phyloP scores from a whole-genome alignment of 2,329 filamentous ascomycete species.

The Pseudonectria buxi region DNA sequence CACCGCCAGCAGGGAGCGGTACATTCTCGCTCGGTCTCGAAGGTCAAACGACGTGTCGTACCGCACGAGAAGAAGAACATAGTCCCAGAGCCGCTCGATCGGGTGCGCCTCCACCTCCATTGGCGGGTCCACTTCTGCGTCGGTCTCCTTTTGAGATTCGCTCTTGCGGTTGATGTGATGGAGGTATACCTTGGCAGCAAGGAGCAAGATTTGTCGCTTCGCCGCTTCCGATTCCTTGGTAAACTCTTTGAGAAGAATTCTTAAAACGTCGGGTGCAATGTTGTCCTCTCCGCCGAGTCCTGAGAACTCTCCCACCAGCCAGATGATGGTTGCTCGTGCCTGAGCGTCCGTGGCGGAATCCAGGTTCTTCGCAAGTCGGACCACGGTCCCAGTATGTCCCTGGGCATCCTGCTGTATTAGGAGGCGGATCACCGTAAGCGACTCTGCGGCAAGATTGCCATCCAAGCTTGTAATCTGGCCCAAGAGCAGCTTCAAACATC shows the following conservation, averaged over 20 bases:
- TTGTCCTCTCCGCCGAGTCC: conserved; percentile 75
- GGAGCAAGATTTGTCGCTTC: conserved; percentile 83
- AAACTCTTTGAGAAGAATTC: conserved; percentile 82
- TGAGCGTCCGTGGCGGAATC: conserved; percentile 82
- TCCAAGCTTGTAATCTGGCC: conserved; percentile 85
- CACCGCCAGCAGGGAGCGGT: conserved; percentile 73
- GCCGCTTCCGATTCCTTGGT: conserved; percentile 75
- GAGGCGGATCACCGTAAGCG: conserved; percentile 88
- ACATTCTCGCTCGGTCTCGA: conserved; percentile 82
- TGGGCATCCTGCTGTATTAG: conserved; percentile 86
- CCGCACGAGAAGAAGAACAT: conserved; percentile 74
- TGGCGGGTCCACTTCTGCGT: conserved; percentile 25
- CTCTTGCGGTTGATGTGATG: conserved; percentile 69
- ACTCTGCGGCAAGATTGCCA: conserved; percentile 82
- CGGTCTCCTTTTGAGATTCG: conserved; percentile 32
- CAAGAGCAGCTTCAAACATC: conserved; percentile 77
- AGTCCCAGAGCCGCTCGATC: conserved; percentile 73
- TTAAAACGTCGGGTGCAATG: conserved; percentile 85
- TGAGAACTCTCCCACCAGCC: conserved; percentile 93
- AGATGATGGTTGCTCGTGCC: conserved; percentile 89
- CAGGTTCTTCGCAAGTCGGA: conserved; percentile 83
- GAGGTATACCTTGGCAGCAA: conserved; percentile 95
- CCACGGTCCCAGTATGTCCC: conserved; percentile 76
- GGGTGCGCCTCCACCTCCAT: conserved; percentile 46
- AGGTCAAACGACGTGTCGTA: conserved; percentile 96